A percentile compares a stretch with the other conserved stretches of the same genome.
These are phyloP conservation scores for Cercis canadensis DNA, from an alignment of 306 rosid genomes.

Conservation along the genomic window DNA sequence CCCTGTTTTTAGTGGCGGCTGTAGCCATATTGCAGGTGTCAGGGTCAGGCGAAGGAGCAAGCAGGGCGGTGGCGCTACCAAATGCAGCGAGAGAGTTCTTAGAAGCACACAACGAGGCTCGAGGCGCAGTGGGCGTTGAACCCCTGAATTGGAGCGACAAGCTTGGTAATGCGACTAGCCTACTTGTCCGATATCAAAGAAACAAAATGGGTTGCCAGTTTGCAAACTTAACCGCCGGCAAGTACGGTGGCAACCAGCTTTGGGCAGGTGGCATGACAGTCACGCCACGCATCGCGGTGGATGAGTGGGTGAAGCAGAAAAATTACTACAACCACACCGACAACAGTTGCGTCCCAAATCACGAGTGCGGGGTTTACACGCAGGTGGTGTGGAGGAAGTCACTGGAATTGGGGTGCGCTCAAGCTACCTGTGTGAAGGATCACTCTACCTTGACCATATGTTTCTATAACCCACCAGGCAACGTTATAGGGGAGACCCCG, in stretches of 20 bases:
- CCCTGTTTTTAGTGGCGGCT: slow-evolving; percentile 16
- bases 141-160: slow-evolving; percentile 71
- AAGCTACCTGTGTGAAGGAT: slow-evolving; percentile 62
- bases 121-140: slow-evolving; percentile 71
- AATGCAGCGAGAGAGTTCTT: slow-evolving; percentile 58
- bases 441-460: slow-evolving; percentile 64
- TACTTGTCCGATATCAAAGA: slow-evolving; percentile 67
- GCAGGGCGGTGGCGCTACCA: slow-evolving; percentile 31
- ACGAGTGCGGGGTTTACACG: slow-evolving; percentile 76
- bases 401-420: slow-evolving; percentile 64
- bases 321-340: slow-evolving; percentile 55
- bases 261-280: slow-evolving; percentile 50
- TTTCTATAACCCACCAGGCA: slow-evolving; percentile 80
- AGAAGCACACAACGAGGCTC: slow-evolving; percentile 77
- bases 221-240: slow-evolving; percentile 60
- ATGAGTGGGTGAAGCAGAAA: slow-evolving; percentile 79
- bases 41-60: slow-evolving; percentile 2
- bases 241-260: slow-evolving; percentile 83
- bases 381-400: slow-evolving; percentile 89
- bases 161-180: slow-evolving; percentile 63
- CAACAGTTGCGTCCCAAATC: slow-evolving; percentile 63
- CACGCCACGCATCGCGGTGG: slow-evolving; percentile 68
- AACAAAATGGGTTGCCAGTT: slow-evolving; percentile 64
- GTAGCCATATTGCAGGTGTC: slow-evolving; percentile 31
- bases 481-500: slow-evolving; percentile 72